Conservation (phyloP, 2,329 filamentous ascomycete genomes). For the Ascochyta lentis region DNA sequence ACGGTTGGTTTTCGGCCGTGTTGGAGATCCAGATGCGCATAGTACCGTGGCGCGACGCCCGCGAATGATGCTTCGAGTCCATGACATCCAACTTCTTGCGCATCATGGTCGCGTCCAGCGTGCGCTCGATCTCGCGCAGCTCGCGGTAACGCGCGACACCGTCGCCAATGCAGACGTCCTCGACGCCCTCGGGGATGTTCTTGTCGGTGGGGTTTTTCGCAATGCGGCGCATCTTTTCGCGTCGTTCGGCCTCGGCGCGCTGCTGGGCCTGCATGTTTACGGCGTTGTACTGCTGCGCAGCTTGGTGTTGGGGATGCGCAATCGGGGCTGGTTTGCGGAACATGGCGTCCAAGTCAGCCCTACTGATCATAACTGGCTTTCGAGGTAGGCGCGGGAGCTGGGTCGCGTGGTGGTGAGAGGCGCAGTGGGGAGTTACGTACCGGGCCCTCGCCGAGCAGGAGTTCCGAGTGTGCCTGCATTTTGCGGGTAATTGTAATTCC, state of each 20-base stretch:
- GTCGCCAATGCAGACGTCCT: conserved; percentile 78
- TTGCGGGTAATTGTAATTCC: conserved; percentile 49
- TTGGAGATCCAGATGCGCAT: conserved; percentile 95
- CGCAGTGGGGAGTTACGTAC: conserved; percentile 42
- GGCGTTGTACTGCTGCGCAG: conserved; percentile 54
- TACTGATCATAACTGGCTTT: conserved; percentile 51
- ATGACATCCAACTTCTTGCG: conserved; percentile 91
- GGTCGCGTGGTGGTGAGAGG: conserved; percentile 13
- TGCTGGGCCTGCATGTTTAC: conserved; percentile 53
- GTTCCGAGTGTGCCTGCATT: conserved; percentile 30
- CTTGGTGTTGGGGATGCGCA: conserved; percentile 56
- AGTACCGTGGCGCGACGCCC: conserved; percentile 80
- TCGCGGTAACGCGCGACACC: conserved; percentile 82
- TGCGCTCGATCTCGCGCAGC: conserved; percentile 84
- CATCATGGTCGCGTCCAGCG: conserved; percentile 90
- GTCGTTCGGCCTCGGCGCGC: conserved; percentile 57
- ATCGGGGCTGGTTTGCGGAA: conserved; percentile 56
- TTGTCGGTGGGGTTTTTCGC: conserved; percentile 93
- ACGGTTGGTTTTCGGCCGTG: conserved; percentile 90
- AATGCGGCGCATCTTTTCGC: conserved; percentile 76
- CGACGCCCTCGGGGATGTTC: conserved; percentile 89
- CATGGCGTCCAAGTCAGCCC: conserved; percentile 56
- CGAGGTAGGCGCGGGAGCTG: conserved; percentile 10
- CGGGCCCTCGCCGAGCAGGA: conserved; percentile 52
- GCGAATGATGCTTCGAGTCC: conserved; percentile 77